Evolutionary conservation across 345 rosid species (phyloP).

Genomic region (Cardamine resedifolia): DNA sequence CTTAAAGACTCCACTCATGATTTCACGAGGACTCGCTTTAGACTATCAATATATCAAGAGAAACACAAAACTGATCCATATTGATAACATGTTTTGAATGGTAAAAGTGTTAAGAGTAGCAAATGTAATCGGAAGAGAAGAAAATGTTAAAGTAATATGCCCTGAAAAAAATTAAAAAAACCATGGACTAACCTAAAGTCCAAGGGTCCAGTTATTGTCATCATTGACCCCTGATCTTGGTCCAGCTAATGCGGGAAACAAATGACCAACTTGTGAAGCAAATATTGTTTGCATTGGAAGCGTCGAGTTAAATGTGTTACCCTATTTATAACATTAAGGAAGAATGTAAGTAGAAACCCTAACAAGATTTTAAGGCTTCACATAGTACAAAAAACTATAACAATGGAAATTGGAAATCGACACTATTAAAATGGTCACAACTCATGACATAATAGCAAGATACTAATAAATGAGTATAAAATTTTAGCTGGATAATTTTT

Average conservation of each 20-base stretch:
- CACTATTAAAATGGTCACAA: too few species aligned
- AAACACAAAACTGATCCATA: neutral
- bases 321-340: constrained; percentile 37
- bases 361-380: too few species aligned
- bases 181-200: constrained; percentile 60
- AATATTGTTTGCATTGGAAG: constrained; percentile 44
- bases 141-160: too few species aligned
- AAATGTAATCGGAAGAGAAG: too few species aligned
- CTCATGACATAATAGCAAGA: too few species aligned
- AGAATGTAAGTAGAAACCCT: neutral
- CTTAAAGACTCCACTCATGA: constrained; percentile 69
- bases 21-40: constrained; percentile 67
- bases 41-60: constrained; percentile 46
- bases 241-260: constrained; percentile 47
- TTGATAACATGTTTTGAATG: neutral
- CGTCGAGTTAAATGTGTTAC: constrained; percentile 47
- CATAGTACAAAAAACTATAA: too few species aligned
- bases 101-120: too few species aligned
- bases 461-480: too few species aligned
- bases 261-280: constrained; percentile 48
- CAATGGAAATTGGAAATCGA: too few species aligned
- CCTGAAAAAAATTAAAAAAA: neutral
- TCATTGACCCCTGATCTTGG: constrained; percentile 42
- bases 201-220: constrained; percentile 78
- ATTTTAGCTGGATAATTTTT: too few species aligned